Base-by-base conservation (phyloP, 768 basidiomycete species). In the Austroboletus eburneus region DNA sequence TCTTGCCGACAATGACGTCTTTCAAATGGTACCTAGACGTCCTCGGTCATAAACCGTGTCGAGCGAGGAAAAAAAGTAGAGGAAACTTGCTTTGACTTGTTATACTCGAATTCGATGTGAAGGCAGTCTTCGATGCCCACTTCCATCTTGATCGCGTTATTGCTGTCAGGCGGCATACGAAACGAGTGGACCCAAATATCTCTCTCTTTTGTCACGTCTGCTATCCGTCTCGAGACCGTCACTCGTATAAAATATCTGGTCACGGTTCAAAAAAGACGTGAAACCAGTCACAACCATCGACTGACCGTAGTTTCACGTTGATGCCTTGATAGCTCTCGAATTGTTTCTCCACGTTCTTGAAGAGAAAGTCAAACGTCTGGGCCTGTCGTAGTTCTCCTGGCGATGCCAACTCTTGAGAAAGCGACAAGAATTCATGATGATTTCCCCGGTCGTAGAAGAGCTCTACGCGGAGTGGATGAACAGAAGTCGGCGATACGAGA, bases 291-390 rank as follows among this genome's bases (percentile, higher is more conserved):
- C 36, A n/a, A 43, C 23, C 9, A 17, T 9, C 27, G 38, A 65
- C 83, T 55, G 54, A 93, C 94, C 95, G 71, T 55, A 98, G 78
- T 70, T 97, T 98, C 48, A 98, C 96, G 57, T 98, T 99, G 63
- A 97, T 98, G 5, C 96, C 96, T 57, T 91, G 85, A 65, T 98
- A 98, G 57, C 87, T 91, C 73, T 98, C 95, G 55, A 89, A 98
- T 65, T 97, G 93, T 73, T 99, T 97, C 81, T 99, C 96, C 33
- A 99, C 89, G 61, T 95, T 99, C 77, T 97, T 97, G 79, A 99
- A 98, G 59, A 83, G 79, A 69, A 99, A 98, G 43, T 97, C 94
- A 57, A 85, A 96, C 9, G 92, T 91, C 69, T 97, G 94, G 1
- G 93, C 93, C 60, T 91, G 87, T 36, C 96, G 81, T 84, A 99